These are phyloP conservation scores for Arachnomyces sp. DNA, from an alignment of 2,329 filamentous ascomycete species.

Conservation along the genomic window DNA sequence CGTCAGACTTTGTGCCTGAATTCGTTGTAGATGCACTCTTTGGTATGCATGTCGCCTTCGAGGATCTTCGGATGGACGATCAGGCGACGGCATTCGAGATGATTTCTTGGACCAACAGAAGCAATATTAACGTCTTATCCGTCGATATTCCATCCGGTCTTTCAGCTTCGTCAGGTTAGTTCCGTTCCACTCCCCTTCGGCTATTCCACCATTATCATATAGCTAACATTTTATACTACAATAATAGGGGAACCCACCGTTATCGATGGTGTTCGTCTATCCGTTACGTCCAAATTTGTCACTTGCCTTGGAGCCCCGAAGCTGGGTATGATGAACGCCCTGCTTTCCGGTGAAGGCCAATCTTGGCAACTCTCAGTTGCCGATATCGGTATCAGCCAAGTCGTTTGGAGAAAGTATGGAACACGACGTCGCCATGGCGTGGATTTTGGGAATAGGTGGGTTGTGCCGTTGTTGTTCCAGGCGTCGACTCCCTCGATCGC, in stretches of 20 bases:
- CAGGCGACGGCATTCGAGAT: slow-evolving; percentile 80
- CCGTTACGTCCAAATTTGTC: slow-evolving; percentile 73
- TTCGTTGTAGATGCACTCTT: slow-evolving; percentile 85
- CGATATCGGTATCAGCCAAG: slow-evolving; percentile 76
- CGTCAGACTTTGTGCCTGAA: slow-evolving; percentile 60
- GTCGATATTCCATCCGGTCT: slow-evolving; percentile 90
- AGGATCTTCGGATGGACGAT: slow-evolving; percentile 75
- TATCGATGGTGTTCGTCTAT: slow-evolving; percentile 68
- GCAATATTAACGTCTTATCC: slow-evolving; percentile 71
- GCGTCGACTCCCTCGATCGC: slow-evolving; percentile 19
- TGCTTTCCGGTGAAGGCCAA: slow-evolving; percentile 53
- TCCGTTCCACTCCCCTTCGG: slow-evolving; percentile 42
- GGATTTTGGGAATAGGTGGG: slow-evolving; percentile 83
- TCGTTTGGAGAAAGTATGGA: slow-evolving; percentile 78
- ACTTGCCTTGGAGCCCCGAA: slow-evolving; percentile 83
- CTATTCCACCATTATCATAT: background rate
- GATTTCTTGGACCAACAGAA: slow-evolving; percentile 89
- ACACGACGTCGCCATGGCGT: slow-evolving; percentile 75
- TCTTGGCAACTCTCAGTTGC: slow-evolving; percentile 73
- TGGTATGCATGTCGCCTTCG: slow-evolving; percentile 78
- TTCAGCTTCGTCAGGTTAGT: slow-evolving; percentile 66
- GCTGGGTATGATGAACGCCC: slow-evolving; percentile 69
- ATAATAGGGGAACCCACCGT: slow-evolving; percentile 45
- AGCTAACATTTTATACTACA: slow-evolving; percentile 13
- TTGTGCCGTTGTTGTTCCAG: slow-evolving; percentile 58